A percentile compares a stretch with the other conserved stretches of the same genome.
These are phyloP conservation scores for Tetrapisispora phaffii DNA, from an alignment of 805 yeast species.

Conservation along the genomic window DNA sequence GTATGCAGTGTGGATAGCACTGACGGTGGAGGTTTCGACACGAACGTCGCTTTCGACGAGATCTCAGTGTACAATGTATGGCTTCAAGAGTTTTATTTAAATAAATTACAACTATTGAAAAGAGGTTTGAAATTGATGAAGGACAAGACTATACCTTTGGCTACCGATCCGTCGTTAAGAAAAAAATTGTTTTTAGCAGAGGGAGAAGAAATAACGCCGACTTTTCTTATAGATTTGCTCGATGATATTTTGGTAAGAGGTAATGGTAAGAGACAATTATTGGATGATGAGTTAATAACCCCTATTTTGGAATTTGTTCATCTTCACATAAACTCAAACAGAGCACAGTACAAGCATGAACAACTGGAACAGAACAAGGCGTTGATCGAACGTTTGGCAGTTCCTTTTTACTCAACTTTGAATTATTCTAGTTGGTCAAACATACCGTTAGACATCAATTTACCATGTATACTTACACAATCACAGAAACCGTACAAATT, in stretches of 20 bases:
- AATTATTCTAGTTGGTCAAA: not conserved
- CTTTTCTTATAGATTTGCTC: not conserved
- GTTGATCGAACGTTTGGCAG: not conserved
- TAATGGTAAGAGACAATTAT: not conserved
- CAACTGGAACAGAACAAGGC: not conserved
- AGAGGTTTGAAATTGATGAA: constrained; percentile 1
- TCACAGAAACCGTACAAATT: not conserved
- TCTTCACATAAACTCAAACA: not conserved
- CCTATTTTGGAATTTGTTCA: not conserved
- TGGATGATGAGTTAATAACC: not conserved
- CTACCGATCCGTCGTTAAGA: not conserved
- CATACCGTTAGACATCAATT: not conserved
- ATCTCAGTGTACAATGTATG: not conserved
- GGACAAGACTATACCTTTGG: not conserved
- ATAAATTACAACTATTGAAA: not conserved
- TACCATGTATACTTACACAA: not conserved
- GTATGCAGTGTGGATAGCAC: not conserved
- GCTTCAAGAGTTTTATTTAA: not conserved
- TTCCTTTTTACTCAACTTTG: not conserved
- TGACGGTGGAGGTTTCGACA: not conserved
- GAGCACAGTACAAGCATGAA: not conserved
- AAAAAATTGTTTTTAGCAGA: not conserved
- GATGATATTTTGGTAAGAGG: not conserved
- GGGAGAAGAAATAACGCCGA: not conserved
- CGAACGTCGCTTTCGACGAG: not conserved